Conservation (phyloP, 2,329 filamentous ascomycete genomes). For the Nannizziopsis arthrosporioides region DNA sequence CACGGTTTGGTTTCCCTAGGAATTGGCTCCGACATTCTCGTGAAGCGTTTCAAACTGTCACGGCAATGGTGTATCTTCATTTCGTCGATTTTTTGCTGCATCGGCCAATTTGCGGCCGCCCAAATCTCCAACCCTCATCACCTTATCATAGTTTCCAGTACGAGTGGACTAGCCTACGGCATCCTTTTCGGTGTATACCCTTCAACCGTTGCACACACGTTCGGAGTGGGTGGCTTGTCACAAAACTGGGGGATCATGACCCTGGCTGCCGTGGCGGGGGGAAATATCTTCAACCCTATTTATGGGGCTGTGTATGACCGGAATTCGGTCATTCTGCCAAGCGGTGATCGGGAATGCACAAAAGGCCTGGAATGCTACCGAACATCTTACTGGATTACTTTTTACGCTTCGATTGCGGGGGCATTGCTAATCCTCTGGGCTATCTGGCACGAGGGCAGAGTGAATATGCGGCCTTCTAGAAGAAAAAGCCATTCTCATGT, state of each 20-base stretch:
- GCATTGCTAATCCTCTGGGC: constrained; percentile 54
- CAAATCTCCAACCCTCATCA: constrained; percentile 64
- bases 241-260: constrained; percentile 98
- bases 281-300: constrained; percentile 84
- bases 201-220: constrained; percentile 76
- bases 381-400: constrained; percentile 67
- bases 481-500: constrained; percentile 15
- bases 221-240: constrained; percentile 76
- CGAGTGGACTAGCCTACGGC: constrained; percentile 83
- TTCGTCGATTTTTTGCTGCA: constrained; percentile 63
- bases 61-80: constrained; percentile 84
- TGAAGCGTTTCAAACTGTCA: constrained; percentile 66
- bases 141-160: constrained; percentile 64
- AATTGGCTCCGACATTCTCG: constrained; percentile 80
- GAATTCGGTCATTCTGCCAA: constrained; percentile 57
- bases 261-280: constrained; percentile 71
- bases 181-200: constrained; percentile 91
- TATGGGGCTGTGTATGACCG: constrained; percentile 76
- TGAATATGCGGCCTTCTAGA: constrained; percentile 19
- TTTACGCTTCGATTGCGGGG: constrained; percentile 58
- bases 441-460: constrained; percentile 31
- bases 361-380: constrained; percentile 73
- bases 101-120: constrained; percentile 67
- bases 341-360: constrained; percentile 61
- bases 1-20: constrained; percentile 40